Percentiles rank a stretch among this genome's conserved stretches.
These are phyloP conservation scores for Nicotiana undulata DNA, from an alignment of 257 asterid species.

Conservation along the genomic window DNA sequence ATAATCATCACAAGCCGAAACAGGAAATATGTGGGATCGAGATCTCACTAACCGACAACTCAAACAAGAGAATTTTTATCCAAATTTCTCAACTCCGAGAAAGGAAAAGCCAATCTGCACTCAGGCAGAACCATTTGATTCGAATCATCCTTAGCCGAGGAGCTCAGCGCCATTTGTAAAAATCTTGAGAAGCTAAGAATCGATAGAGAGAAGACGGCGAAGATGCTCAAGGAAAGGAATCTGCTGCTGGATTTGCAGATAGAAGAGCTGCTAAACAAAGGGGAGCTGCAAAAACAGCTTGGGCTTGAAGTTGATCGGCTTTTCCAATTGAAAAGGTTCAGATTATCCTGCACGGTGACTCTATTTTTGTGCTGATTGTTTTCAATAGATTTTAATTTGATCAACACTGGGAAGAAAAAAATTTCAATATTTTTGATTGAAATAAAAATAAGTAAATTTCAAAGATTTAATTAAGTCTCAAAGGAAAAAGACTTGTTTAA, in stretches of 20 bases:
- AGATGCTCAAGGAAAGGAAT: conserved; percentile 38
- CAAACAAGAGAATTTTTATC: conserved; percentile 2
- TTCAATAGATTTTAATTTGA: background rate
- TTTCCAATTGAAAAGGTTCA: conserved; percentile 70
- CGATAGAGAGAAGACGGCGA: conserved; percentile 50
- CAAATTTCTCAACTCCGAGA: background rate
- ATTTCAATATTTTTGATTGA: background rate
- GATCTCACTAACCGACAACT: background rate
- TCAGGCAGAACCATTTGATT: conserved; percentile 18
- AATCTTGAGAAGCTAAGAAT: conserved; percentile 51
- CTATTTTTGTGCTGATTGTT: background rate
- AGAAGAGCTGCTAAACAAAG: conserved; percentile 43
- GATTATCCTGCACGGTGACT: conserved; percentile 50
- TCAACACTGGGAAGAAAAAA: background rate
- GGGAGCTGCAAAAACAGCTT: conserved; percentile 64
- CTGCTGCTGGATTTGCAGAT: conserved; percentile 46
- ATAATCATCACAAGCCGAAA: background rate
- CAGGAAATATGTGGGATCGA: background rate
- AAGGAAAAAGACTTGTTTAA: too few relatives aligned
- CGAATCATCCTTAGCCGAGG: conserved; percentile 53
- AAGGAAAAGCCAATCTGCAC: background rate
- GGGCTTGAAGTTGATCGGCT: conserved; percentile 85
- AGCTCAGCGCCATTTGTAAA: conserved; percentile 54
- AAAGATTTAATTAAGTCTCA: background rate
- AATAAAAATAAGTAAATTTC: background rate